Evolutionary conservation across 768 basidiomycete genomes (phyloP), one percentile per base, ranked within the genome.

Genomic region (Mycena rosella): DNA sequence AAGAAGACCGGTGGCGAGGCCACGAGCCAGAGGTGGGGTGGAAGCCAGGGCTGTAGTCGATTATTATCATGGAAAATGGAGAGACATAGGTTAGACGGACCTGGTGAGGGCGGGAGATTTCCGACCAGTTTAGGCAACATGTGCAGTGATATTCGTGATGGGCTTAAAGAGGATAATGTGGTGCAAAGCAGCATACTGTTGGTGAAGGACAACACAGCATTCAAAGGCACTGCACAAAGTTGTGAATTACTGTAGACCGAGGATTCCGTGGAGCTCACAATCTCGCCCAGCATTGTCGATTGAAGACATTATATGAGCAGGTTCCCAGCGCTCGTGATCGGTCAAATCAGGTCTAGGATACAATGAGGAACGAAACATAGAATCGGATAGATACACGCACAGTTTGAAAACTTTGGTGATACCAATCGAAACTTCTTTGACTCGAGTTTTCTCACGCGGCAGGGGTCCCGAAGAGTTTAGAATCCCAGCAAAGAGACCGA

Each of bases 191-290:
- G 79, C 14, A 80, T 77, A 55, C 82, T 78, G 71, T 91, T 57
- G 62, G 67, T 93, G 34, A 86, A 91, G 6, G 93, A 94, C 4
- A 84, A 60, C 1, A 78, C 77, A 18, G 86, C 84, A 65, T 82
- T 84, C 29, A 89, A 74, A 5, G 91, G 90, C 63, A 91, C 92
- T 94, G 67, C 18, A 22, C 62, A 65, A n/a, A 44, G 60, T 17
- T 72, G 44, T 71, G 45, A 26, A 63, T 45, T 40, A 38, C 60
- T 51, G 54, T 26, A 24, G 38, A 8, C 14, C n/a, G 49, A 24
- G 13, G 18, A 44, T 26, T 8, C n/a, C 60, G 34, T 40, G 27
- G 45, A 56, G 72, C 86, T 77, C 73, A 90, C 90, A 76, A 67
- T 90, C 84, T 79, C 81, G 82, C 20, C 88, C 87, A 11, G 79